These are phyloP conservation scores for Powellomyces hirtus DNA, from an alignment of 192 early-diverging fungal species.

Conservation along the genomic window DNA sequence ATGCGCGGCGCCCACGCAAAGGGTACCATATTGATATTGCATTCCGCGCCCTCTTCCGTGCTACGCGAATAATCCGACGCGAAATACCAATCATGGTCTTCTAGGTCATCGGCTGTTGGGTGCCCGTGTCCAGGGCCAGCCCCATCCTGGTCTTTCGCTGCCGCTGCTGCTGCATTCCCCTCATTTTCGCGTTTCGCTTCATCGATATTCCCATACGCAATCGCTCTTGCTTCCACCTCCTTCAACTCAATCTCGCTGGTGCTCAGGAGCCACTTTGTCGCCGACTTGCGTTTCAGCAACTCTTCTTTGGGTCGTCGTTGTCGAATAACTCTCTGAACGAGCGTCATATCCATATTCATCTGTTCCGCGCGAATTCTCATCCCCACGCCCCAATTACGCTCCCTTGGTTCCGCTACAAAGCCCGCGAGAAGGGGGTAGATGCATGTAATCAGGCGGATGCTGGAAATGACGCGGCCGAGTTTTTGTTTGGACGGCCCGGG, in stretches of 20 bases:
- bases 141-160: neutral
- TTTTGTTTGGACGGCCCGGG: slow-evolving; percentile 44
- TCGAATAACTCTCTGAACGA: slow-evolving; percentile 33
- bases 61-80: slow-evolving; percentile 10
- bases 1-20: slow-evolving; percentile 62
- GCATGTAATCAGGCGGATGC: slow-evolving; percentile 30
- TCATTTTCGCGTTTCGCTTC: neutral
- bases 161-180: neutral
- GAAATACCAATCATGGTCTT: slow-evolving; percentile 21
- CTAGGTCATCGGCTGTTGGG: neutral
- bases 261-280: slow-evolving; percentile 34
- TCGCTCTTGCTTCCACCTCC: slow-evolving; percentile 46
- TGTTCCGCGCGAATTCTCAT: slow-evolving; percentile 40
- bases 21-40: slow-evolving; percentile 44
- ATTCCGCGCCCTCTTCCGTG: neutral
- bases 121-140: no score
- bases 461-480: slow-evolving; percentile 39
- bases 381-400: slow-evolving; percentile 44
- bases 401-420: slow-evolving; percentile 39
- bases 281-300: slow-evolving; percentile 25
- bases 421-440: slow-evolving; percentile 47
- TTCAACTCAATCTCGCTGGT: slow-evolving; percentile 34
- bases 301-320: slow-evolving; percentile 7
- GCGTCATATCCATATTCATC: slow-evolving; percentile 42
- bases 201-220: slow-evolving; percentile 25